Percentiles rank a stretch among this genome's conserved stretches.
phyloP scores from a whole-genome alignment of 2,329 filamentous ascomycete species.

The Microcyclospora tardicrescens region DNA sequence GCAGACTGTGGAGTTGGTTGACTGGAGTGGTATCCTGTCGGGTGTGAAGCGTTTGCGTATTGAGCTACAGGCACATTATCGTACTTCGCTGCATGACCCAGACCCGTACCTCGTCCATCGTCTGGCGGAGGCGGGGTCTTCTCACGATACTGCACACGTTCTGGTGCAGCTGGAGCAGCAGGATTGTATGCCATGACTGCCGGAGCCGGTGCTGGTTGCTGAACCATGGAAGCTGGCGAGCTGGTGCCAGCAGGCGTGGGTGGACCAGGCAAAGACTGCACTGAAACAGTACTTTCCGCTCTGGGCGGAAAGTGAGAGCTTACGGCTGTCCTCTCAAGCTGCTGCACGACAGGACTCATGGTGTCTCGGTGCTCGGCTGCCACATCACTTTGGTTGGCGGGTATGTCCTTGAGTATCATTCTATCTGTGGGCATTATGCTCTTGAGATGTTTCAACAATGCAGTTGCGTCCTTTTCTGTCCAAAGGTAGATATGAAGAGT shows the following conservation, averaged over 20 bases:
- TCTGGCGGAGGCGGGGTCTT: slow-evolving; percentile 69
- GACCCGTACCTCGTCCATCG: slow-evolving; percentile 37
- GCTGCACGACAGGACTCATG: slow-evolving; percentile 59
- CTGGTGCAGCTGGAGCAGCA: slow-evolving; percentile 61
- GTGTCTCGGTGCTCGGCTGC: slow-evolving; percentile 11
- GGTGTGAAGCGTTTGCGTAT: slow-evolving; percentile 13
- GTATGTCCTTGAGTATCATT: slow-evolving; percentile 46
- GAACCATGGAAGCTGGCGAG: slow-evolving; percentile 14
- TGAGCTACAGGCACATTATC: slow-evolving; percentile 19
- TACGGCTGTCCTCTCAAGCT: slow-evolving; percentile 59
- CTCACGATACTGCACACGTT: slow-evolving; percentile 58
- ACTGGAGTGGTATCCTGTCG: slow-evolving; percentile 12
- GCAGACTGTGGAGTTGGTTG: slow-evolving; percentile 17
- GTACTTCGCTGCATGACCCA: slow-evolving; percentile 26
- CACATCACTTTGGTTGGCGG: not conserved
- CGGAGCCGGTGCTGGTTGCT: slow-evolving; percentile 29
- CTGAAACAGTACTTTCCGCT: slow-evolving; percentile 26
- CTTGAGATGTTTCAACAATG: slow-evolving; percentile 56
- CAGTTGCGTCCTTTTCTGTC: slow-evolving; percentile 57
- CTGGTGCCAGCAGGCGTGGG: slow-evolving; percentile 16
- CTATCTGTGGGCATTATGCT: slow-evolving; percentile 50
- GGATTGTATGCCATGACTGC: slow-evolving; percentile 63
- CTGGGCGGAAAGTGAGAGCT: slow-evolving; percentile 40
- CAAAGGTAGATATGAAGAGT: slow-evolving; percentile 69
- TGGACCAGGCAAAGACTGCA: slow-evolving; percentile 18